A percentile compares a stretch with the other conserved stretches of the same genome.
Evolutionary conservation across 2,329 filamentous ascomycete genomes (phyloP).

Genomic region (Fusarium tupiense): DNA sequence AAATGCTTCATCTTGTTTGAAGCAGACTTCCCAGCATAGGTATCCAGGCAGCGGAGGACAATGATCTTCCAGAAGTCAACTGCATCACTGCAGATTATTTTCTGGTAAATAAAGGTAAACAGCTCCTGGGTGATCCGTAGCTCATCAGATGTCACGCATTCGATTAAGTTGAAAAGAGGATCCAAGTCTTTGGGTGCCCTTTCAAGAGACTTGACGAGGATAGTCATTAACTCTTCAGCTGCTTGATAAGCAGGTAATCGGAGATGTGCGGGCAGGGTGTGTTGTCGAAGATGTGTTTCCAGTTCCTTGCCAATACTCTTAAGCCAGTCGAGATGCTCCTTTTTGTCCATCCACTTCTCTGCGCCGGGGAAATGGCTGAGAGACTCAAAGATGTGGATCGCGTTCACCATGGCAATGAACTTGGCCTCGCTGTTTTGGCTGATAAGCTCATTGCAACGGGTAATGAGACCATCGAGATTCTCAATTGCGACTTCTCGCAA

Average conservation of each 20-base stretch:
- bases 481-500: constrained; percentile 79
- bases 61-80: constrained; percentile 87
- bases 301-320: constrained; percentile 79
- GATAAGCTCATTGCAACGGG: constrained; percentile 70
- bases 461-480: constrained; percentile 77
- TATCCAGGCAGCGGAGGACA: constrained; percentile 85
- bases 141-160: constrained; percentile 83
- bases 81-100: constrained; percentile 85
- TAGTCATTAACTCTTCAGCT: constrained; percentile 84
- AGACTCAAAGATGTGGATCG: constrained; percentile 85
- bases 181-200: constrained; percentile 81
- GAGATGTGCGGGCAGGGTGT: constrained; percentile 75
- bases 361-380: constrained; percentile 74
- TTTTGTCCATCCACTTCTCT: constrained; percentile 76
- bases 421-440: constrained; percentile 75
- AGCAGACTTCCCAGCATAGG: constrained; percentile 81
- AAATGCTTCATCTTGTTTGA: constrained; percentile 94
- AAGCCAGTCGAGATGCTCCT: constrained; percentile 68
- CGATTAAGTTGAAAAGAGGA: constrained; percentile 84
- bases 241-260: constrained; percentile 90
- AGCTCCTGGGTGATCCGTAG: constrained; percentile 80
- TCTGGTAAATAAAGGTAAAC: constrained; percentile 83
- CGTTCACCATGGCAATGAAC: constrained; percentile 80
- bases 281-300: constrained; percentile 75
- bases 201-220: constrained; percentile 83